Conservation (phyloP, 306 rosid species). For the Cicer bijugum region DNA sequence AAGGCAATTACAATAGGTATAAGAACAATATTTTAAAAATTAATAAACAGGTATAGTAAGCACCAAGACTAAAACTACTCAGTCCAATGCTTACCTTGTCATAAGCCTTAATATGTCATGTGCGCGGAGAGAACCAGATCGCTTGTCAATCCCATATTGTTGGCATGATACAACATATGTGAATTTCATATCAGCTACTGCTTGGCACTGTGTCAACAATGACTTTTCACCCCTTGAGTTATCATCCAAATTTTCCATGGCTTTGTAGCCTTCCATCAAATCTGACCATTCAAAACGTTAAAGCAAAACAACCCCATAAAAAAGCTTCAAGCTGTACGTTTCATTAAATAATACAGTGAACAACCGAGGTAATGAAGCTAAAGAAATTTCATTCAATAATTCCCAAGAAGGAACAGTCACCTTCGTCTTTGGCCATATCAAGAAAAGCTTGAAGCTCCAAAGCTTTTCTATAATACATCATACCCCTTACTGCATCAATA, state of each 20-base stretch:
- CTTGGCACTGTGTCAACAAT: constrained; percentile 89
- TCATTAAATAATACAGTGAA: constrained; percentile 19
- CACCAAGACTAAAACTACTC: not conserved
- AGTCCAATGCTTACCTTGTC: constrained; percentile 66
- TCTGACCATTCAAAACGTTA: constrained; percentile 55
- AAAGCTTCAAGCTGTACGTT: not conserved
- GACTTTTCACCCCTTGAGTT: constrained; percentile 76
- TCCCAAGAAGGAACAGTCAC: constrained; percentile 50
- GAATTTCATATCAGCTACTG: constrained; percentile 96
- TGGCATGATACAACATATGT: constrained; percentile 96
- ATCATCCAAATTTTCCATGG: constrained; percentile 81
- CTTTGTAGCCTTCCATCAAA: constrained; percentile 97
- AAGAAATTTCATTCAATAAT: not conserved
- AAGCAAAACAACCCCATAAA: constrained; percentile 22
- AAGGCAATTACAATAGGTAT: constrained; percentile 8
- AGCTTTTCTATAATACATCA: constrained; percentile 98
- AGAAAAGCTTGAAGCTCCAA: constrained; percentile 98
- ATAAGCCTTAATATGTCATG: constrained; percentile 86
- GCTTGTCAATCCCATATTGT: constrained; percentile 89
- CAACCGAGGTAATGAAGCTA: not conserved
- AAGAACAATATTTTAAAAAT: constrained; percentile 23
- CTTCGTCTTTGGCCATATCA: constrained; percentile 91
- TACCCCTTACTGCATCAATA: constrained; percentile 76
- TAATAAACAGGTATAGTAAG: constrained; percentile 2
- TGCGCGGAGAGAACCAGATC: constrained; percentile 81